Evolutionary conservation across 1,284 basidiomycete species (phyloP).

Genomic region (Tylopilus sp.): DNA sequence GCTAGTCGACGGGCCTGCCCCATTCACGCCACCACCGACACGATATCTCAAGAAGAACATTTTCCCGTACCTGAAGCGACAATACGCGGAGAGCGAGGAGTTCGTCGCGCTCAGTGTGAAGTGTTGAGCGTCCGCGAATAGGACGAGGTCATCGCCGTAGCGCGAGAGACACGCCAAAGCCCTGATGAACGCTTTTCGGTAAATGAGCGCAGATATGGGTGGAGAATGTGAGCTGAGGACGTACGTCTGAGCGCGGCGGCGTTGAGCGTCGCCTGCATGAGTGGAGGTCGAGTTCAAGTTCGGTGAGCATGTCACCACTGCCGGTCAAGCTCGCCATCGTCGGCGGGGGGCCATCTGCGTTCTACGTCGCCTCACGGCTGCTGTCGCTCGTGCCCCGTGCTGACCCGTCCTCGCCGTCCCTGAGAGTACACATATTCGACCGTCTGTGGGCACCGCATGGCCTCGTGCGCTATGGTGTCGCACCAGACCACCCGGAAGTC

Average conservation of each 20-base stretch:
- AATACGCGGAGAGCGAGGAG: slow-evolving; percentile 74
- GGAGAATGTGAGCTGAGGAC: slow-evolving; percentile 13
- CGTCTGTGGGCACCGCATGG: slow-evolving; percentile 93
- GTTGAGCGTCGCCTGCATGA: slow-evolving; percentile 47
- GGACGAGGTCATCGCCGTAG: slow-evolving; percentile 74
- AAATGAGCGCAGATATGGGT: slow-evolving; percentile 16
- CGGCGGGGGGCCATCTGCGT: slow-evolving; percentile 91
- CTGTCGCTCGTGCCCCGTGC: slow-evolving; percentile 57
- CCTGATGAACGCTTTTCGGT: slow-evolving; percentile 59
- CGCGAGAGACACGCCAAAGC: slow-evolving; percentile 69
- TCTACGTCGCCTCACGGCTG: slow-evolving; percentile 88
- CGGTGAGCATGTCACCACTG: slow-evolving; percentile 21
- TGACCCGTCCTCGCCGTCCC: slow-evolving; percentile 36
- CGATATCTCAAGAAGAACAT: slow-evolving; percentile 68
- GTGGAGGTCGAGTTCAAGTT: slow-evolving; percentile 5
- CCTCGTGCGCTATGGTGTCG: slow-evolving; percentile 93
- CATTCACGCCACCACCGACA: slow-evolving; percentile 34
- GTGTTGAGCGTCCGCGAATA: slow-evolving; percentile 57
- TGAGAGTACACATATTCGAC: slow-evolving; percentile 88
- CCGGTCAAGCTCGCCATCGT: slow-evolving; percentile 71
- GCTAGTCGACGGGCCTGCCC: slow-evolving; percentile 16
- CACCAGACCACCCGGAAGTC: slow-evolving; percentile 98
- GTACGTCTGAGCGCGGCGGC: slow-evolving; percentile 47
- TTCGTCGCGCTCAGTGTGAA: slow-evolving; percentile 70
- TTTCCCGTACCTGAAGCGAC: slow-evolving; percentile 66